Evolutionary conservation across 345 rosid genomes (phyloP), one percentile per base, ranked within the genome.

Genomic region (Orychophragmus violaceus): DNA sequence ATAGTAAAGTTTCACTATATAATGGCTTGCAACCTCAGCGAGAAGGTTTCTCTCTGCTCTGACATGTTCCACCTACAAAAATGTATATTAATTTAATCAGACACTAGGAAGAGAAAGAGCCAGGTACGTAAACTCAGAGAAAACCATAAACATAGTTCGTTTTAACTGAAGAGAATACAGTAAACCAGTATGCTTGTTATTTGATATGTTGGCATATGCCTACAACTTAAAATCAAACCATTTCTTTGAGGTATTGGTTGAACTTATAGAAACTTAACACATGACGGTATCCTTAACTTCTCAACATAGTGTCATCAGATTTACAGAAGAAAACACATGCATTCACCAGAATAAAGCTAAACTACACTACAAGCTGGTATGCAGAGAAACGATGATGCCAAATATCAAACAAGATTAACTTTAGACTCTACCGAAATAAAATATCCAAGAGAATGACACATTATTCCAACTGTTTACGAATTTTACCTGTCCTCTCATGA

Each of bases 21-120:
- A 92, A 67, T 87, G 96, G 81, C 98, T 86, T 22, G 87, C 98
- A 75, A 92, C 98, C 83, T 92, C 98, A 17, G 95, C 98, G 82
- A 92, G 83, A 74, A 91, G 78, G 80, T 91, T 85, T 77, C 98
- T 87, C 85, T 91, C 98, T n/a, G 98, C 96, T 74, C 95, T 84
- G 61, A 89, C 98, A 82, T 91, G 98, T 81, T 91, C 98, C 27
- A 91, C 98, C 98, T 91, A 71, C 35, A 51, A 59, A n/a, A 78
- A 67, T 23, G 50, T n/a, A 49, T 32, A 50, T 18, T 33, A 58
- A 57, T 57, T 17, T 50, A n/a, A 54, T 53, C 65, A 61, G 53
- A 16, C 14, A 10, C 63, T 25, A 35, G 18, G 46, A 41, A 14
- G 52, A 13, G 56, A 65, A 24, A 73, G 33, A 6, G 3, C 30